Base-by-base conservation (phyloP, 2,329 filamentous ascomycete genomes). In the Aaosphaeria arxii region DNA sequence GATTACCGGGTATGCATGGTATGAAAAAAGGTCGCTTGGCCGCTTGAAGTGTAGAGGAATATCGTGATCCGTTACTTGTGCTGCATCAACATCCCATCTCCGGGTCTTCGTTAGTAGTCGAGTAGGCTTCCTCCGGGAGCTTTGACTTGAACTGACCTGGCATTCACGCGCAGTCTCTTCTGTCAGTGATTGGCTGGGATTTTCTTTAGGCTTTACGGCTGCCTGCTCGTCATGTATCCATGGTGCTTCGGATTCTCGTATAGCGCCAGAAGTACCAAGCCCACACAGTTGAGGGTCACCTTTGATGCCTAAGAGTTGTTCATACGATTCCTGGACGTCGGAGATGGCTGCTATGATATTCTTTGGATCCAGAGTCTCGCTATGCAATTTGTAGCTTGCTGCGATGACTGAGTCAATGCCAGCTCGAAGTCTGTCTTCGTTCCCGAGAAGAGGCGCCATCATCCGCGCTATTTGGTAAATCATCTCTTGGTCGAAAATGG, bases 21-120 rank as follows among this genome's bases (percentile, higher is more conserved):
- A 66, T 0, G 61, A 57, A 28, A 62, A 65, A 0, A 64, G 47
- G 47, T 64, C 60, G 29, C 43, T 49, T 2, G 45, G 51, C 33
- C 45, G 46, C 6, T 49, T 31, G 42, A 65, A 64, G 5, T 46
- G 24, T 2, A 30, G 13, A n/a, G 29, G 7, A 11, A 54, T 11
- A n/a, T 47, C 40, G 11, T 49, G 43, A 1, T 43, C 5, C n/a
- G 30, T 40, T 5, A 55, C 7, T 9, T 40, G 9, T 5, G 29
- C 11, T 0, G 45, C 36, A 4, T 60, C 40, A 4, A 67, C 28
- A 30, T 64, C 11, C 61, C 63, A 66, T 5, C 50, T 41, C 56
- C 57, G 61, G 1, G 44, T 42, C 2, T 43, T 49, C 3, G 59
- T 61, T 0, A 60, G 46, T 33, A 36, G 9, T 9, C n/a, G 7